Percentiles rank a stretch among this genome's conserved stretches.
Evolutionary conservation across 2,329 filamentous ascomycete genomes (phyloP).

Genomic region (Cercospora sp.): DNA sequence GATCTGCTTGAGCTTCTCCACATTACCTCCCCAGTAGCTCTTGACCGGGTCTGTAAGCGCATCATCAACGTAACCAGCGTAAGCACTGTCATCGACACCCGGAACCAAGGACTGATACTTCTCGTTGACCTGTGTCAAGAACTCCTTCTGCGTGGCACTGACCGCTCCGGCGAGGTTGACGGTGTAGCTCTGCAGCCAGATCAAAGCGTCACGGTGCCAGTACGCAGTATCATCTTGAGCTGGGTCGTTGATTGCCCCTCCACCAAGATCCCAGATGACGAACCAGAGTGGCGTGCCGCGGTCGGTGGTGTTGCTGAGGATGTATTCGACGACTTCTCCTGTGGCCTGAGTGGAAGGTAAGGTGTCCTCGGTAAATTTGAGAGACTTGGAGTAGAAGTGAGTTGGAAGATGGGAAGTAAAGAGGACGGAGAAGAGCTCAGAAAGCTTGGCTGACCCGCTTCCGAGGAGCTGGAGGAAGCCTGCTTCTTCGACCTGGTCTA

Average conservation of each 20-base stretch:
- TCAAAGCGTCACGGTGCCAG: conserved; percentile 23
- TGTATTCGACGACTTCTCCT: conserved; percentile 20
- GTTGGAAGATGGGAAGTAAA: conserved; percentile 21
- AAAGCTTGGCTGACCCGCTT: conserved; percentile 10
- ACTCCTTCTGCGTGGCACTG: conserved; percentile 6
- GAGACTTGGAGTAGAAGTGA: conserved; percentile 26
- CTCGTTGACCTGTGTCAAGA: conserved; percentile 15
- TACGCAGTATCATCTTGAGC: conserved; percentile 20
- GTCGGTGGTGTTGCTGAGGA: conserved; percentile 17
- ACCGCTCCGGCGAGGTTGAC: conserved; percentile 18
- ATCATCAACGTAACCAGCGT: conserved; percentile 30
- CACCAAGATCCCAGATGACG: conserved; percentile 24
- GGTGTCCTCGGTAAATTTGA: conserved; percentile 15
- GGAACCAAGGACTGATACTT: conserved; percentile 6
- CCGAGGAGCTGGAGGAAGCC: conserved; percentile 6
- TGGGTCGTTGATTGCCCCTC: conserved; percentile 22
- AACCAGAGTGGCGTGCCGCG: conserved; percentile 22
- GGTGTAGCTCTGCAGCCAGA: conserved; percentile 22
- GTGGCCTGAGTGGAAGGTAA: conserved; percentile 11
- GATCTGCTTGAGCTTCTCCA: conserved; percentile 35
- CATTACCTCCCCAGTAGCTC: conserved; percentile 35
- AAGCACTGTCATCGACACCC: conserved; percentile 21
- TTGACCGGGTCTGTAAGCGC: conserved; percentile 35
- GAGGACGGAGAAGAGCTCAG: conserved; percentile 13
- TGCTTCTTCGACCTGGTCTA: conserved; percentile 13